A percentile compares a stretch with the other conserved stretches of the same genome.
Evolutionary conservation across 305 asterid genomes (phyloP).

Genomic region (Petunia hybrid): DNA sequence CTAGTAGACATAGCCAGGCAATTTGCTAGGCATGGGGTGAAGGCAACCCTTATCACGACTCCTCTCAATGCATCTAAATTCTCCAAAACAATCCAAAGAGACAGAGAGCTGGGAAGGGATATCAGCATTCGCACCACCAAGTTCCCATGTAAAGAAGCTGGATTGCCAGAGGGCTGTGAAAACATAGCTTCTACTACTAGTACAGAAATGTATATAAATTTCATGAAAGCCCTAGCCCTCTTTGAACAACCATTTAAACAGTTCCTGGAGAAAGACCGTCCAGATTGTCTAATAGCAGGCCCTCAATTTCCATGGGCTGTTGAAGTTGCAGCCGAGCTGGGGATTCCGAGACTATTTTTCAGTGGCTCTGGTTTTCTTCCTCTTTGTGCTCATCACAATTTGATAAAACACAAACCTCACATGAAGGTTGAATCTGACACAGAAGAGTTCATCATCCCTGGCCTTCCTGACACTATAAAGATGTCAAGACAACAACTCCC

Average conservation of each 20-base stretch:
- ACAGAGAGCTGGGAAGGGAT: constrained; percentile 31
- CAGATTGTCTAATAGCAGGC: constrained; percentile 30
- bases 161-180: constrained; percentile 31
- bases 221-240: constrained; percentile 25
- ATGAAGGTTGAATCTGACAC: constrained; percentile 35
- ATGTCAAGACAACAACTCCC: constrained; percentile 32
- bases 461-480: constrained; percentile 40
- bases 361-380: constrained; percentile 38
- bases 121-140: constrained; percentile 24
- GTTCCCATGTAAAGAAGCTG: constrained; percentile 30
- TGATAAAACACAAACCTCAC: constrained; percentile 32
- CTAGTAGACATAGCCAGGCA: constrained; percentile 42
- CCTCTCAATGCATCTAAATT: constrained; percentile 31
- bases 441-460: constrained; percentile 41
- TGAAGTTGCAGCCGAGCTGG: constrained; percentile 1
- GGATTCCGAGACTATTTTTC: constrained; percentile 33
- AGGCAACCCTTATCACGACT: constrained; percentile 37
- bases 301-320: constrained; percentile 28
- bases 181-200: background rate
- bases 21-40: constrained; percentile 35
- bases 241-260: constrained; percentile 25
- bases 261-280: constrained; percentile 27
- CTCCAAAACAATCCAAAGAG: constrained; percentile 32
- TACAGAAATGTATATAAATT: background rate
- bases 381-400: constrained; percentile 30